Base-by-base conservation (phyloP, 2,329 filamentous ascomycete species). In the Verruconis gallopava region DNA sequence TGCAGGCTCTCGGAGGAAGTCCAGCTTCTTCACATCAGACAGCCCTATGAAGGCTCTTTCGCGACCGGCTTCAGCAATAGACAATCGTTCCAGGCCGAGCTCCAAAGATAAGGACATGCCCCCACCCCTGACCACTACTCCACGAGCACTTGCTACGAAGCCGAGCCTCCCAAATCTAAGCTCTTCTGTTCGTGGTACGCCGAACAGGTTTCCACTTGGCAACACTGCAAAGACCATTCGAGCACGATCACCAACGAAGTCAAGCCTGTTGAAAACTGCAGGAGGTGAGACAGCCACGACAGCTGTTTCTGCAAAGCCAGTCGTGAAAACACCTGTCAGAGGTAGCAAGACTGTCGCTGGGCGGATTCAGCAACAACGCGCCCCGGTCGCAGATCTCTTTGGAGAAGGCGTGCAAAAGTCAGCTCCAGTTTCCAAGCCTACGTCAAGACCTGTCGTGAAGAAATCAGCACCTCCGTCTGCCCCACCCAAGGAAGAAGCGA, bases 21-120 rank as follows among this genome's bases (percentile, higher is more conserved):
- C 84, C 0, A 77, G 74, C 43, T 86, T 93, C 57, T 91, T 83
- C 55, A 77, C 76, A 38, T 61, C 67, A 2, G 68, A 77, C n/a
- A 72, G 72, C 45, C 66, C 71, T 4, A 72, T 73, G 61, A 67
- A 69, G 14, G 72, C 80, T 3, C 53, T 85, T 58, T 49, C 81
- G 63, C 66, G 79, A 63, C 67, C 80, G 57, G 54, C 77, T 58
- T 62, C 82, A 65, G 63, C 71, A 54, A 50, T 81, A 69, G 57
- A 72, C 54, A 60, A 64, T 17, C 66, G 67, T 21, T 68, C 67
- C 19, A 28, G 33, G 46, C 48, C 19, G 52, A 55, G 21, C 5
- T 40, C 37, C 14, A 58, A 54, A 38, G 17, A 49, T 12, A 52
- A 19, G 25, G 15, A 3, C 12, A 21, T 38, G 19, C 41, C 35